Base-by-base conservation (phyloP, 371 early-diverging fungal genomes). In the Apophysomyces ossiformis region DNA sequence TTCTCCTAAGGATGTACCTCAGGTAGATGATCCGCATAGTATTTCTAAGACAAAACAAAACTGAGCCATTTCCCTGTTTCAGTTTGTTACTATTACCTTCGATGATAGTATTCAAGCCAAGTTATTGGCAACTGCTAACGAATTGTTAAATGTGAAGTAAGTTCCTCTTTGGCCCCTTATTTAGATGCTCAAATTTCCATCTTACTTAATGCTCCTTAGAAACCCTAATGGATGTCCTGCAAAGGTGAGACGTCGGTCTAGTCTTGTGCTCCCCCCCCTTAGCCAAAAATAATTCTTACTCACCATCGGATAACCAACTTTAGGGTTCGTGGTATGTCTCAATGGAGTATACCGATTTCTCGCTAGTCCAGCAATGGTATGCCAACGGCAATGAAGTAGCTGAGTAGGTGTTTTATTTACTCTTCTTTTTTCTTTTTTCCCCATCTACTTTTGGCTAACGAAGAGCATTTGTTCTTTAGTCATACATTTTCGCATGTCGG, bases 331-430 rank as follows among this genome's bases (percentile, higher is more conserved):
- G 84, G 83, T 92, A 83, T 73, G 85, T 86, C 15, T 87, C 87
- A 37, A 88, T 85, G 71, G 69, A 82, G 39, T 90, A 90, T 61
- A 85, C 89, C 6, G 87, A 92, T 69, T 90, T 83, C 64, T 75
- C 86, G 15, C 72, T 89, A 44, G 85, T 90, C 39, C 86, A 89
- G 60, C 84, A 87, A 65, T 90, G 89, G 89, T 90, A 90, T 58
- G 90, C 90, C 50, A 77, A 84, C 36, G 91, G 91, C 57, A 82
- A 90, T 66, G 92, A 92, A 70, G 84, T 89, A 18, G 89, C 88
- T 9, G 83, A 85, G 78, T 85, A 85, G 79, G 76, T 70, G 37
- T 36, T 26, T 26, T 26, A 26, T 26, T 26, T 26, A 1, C 32
- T 26, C 32, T 26, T 26, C 32, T 26, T 26, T 26, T 26, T 26